Evolutionary conservation across 495 filamentous ascomycete genomes (phyloP).

Genomic region (Podospora tetraspora): DNA sequence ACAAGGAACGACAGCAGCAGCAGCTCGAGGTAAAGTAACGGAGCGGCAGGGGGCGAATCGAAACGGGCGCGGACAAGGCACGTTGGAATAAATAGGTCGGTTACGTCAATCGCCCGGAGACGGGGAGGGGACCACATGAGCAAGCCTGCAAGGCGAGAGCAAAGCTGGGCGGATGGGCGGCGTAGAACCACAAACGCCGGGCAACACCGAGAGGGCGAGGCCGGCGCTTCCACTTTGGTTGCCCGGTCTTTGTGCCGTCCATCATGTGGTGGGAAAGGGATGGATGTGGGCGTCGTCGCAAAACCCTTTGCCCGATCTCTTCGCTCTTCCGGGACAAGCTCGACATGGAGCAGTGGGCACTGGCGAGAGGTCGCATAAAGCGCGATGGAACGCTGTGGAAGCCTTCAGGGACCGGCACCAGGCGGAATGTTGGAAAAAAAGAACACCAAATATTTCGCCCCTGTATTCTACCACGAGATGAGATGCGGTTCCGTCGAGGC

Average conservation of each 20-base stretch:
- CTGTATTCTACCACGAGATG: neutral
- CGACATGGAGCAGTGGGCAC: neutral
- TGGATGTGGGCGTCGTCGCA: neutral
- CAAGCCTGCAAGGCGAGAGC: neutral
- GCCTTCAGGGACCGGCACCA: conserved; percentile 9
- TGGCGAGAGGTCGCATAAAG: neutral
- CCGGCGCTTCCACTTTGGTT: neutral
- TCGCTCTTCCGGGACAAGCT: neutral
- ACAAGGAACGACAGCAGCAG: neutral
- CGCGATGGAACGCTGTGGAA: conserved; percentile 12
- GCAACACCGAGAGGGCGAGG: neutral
- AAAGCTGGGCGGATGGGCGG: neutral
- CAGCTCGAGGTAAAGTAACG: neutral
- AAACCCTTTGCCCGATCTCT: neutral
- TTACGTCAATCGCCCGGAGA: neutral
- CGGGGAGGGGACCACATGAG: neutral
- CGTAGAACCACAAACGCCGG: neutral
- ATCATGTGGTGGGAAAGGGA: neutral
- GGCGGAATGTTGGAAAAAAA: neutral
- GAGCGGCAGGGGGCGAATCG: neutral
- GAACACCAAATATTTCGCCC: neutral
- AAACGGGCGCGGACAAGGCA: neutral
- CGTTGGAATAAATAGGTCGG: neutral
- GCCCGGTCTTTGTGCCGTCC: neutral
- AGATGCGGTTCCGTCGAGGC: neutral